These are phyloP conservation scores for Aegilops speltoides DNA, from an alignment of 176 grass and related monocot genomes.

Conservation along the genomic window DNA sequence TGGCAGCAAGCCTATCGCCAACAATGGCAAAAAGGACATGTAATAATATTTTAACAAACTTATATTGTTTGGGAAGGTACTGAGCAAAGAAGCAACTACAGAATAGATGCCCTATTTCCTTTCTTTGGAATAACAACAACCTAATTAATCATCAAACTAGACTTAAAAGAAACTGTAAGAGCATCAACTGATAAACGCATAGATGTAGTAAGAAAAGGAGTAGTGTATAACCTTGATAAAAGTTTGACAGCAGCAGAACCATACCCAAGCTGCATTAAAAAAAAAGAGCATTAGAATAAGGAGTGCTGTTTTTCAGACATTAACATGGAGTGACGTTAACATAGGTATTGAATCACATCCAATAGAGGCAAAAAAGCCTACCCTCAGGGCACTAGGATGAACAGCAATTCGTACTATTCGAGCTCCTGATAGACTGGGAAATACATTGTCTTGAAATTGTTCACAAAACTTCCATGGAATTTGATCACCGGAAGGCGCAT, in stretches of 20 bases:
- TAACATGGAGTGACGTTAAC: neutral
- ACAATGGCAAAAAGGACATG: neutral
- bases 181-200: neutral
- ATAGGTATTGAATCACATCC: neutral
- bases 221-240: conserved; percentile 54
- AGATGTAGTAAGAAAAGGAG: neutral
- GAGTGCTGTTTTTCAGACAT: neutral
- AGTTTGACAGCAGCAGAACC: conserved; percentile 73
- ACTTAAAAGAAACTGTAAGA: neutral
- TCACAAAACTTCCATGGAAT: conserved; percentile 99
- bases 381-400: conserved; percentile 90
- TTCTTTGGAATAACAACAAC: neutral
- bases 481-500: conserved; percentile 80
- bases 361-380: conserved; percentile 32
- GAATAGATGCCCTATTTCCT: neutral
- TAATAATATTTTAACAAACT: neutral
- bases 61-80: neutral
- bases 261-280: conserved; percentile 71
- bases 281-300: neutral
- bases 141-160: neutral
- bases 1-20: neutral
- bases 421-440: conserved; percentile 93
- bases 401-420: conserved; percentile 95
- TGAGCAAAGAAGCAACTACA: neutral
- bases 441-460: conserved; percentile 93